Conservation (phyloP, 1,139 yeast species). For the Kurtzmaniella quercitrusa region DNA sequence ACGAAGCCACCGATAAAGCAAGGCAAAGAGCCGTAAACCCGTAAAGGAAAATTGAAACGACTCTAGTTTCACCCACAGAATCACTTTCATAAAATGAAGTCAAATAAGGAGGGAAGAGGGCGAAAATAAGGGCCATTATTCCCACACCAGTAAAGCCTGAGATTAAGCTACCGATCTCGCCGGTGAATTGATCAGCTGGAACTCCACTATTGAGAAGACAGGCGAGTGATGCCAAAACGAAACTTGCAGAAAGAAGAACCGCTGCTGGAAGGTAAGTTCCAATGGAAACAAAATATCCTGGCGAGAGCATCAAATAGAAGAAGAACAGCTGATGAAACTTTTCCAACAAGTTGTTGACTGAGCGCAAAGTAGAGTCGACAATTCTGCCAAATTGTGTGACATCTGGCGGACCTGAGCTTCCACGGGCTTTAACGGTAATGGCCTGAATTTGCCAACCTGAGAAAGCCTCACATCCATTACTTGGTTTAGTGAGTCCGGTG, state of each 20-base stretch:
- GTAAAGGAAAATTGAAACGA: conserved; percentile 4
- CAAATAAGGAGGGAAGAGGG: conserved; percentile 26
- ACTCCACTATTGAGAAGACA: conserved; percentile 46
- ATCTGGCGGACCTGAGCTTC: conserved; percentile 58
- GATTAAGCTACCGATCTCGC: conserved; percentile 24
- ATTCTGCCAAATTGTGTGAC: conserved; percentile 90
- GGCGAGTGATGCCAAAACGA: conserved; percentile 67
- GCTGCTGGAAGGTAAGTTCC: conserved; percentile 93
- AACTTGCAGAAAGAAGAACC: conserved; percentile 64
- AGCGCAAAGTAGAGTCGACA: conserved; percentile 80
- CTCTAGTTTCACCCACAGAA: conserved; percentile 2
- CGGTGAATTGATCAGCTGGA: conserved; percentile 18
- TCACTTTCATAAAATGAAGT: conserved; percentile 11
- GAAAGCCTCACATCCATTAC: conserved; percentile 82
- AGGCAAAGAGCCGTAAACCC: conserved; percentile 17
- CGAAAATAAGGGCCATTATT: conserved; percentile 24
- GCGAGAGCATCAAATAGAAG: conserved; percentile 80
- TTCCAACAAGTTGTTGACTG: conserved; percentile 88
- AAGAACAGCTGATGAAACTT: conserved; percentile 97
- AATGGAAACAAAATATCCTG: conserved; percentile 80
- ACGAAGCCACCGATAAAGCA: conserved; percentile 18
- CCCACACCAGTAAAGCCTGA: conserved; percentile 34
- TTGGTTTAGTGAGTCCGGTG: conserved; percentile 57
- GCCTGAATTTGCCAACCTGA: conserved; percentile 97
- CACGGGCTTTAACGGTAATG: conserved; percentile 68